Evolutionary conservation across 345 rosid species (phyloP), one percentile per base, ranked within the genome.

Genomic region (Gossypium bickii): DNA sequence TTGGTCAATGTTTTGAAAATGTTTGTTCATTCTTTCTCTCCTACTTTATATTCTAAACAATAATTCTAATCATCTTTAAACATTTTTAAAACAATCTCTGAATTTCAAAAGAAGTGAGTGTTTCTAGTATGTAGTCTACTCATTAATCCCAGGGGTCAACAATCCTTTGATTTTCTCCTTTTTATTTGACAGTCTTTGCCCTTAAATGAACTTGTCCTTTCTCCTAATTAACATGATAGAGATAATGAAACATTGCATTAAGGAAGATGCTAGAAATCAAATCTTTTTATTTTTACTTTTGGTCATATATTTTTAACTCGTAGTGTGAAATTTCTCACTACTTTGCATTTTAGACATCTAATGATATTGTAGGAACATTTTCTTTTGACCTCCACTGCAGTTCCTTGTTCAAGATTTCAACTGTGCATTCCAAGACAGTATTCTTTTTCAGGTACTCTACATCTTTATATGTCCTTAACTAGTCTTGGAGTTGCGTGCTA

Each of bases 381-480:
- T 58, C 61, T 61, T 72, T 57, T 77, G 63, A 11, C 55, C 20
- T n/a, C 53, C 47, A 45, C 61, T 69, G 3, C 73, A 94, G 98
- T 88, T 87, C 57, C 92, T 94, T 75, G 81, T 94, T 78, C 92
- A 86, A 82, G 98, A 94, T 86, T 94, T 94, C 78, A 94, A 94
- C 79, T 94, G 98, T 88, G 98, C 98, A 74, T 89, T 79, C 79
- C 98, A 94, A 72, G 98, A 92, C 85, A 91, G 88, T 86, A 88
- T 94, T 78, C 97, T 94, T 82, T 81, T 92, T 70, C 98, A 94
- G 97, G 98, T 94, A 80, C 58, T 52, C 16, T 72, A 49, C 55
- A 29, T 76, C 20, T 59, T 38, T 72, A 56, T 52, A 20, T 62
- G 7, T 27, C 24, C 12, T 15, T 12, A 66, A 9, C 60, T 65